Evolutionary conservation across 441 rosid genomes (phyloP).

Genomic region (Erodium trifolium): DNA sequence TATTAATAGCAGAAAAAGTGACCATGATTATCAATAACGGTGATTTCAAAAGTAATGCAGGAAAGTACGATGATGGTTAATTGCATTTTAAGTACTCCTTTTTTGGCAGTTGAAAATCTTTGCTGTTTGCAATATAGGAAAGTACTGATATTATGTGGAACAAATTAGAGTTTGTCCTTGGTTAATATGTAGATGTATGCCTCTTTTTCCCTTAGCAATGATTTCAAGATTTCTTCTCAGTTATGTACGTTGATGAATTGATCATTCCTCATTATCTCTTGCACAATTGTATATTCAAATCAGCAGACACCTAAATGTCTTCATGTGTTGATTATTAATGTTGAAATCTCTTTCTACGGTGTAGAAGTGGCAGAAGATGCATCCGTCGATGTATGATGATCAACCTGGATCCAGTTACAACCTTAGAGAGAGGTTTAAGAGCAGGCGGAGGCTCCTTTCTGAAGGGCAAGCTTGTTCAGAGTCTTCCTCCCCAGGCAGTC

Average conservation of each 20-base stretch:
- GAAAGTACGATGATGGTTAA: no score
- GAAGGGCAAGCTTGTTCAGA: slow-evolving; percentile 5
- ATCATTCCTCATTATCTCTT: background rate
- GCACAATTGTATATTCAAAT: background rate
- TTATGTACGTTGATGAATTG: background rate
- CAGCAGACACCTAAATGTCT: background rate
- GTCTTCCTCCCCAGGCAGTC: no score
- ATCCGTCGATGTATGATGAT: slow-evolving; percentile 69
- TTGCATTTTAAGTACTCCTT: no score
- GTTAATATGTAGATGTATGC: background rate
- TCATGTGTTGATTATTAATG: slow-evolving; percentile 10
- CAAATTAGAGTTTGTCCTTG: background rate
- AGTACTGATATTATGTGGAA: no score
- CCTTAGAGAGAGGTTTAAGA: slow-evolving; percentile 37
- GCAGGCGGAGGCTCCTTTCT: slow-evolving; percentile 22
- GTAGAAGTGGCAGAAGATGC: slow-evolving; percentile 72
- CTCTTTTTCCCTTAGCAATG: background rate
- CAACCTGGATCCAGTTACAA: slow-evolving; percentile 55
- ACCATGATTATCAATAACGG: no score
- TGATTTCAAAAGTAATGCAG: no score
- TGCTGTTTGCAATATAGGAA: no score
- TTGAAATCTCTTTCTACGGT: slow-evolving; percentile 19
- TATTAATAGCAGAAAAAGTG: no score
- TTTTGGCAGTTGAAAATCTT: no score
- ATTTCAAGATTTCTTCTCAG: background rate